Conservation (phyloP, 1,284 basidiomycete genomes). For the Microbotryum lychnidis-dioicae region DNA sequence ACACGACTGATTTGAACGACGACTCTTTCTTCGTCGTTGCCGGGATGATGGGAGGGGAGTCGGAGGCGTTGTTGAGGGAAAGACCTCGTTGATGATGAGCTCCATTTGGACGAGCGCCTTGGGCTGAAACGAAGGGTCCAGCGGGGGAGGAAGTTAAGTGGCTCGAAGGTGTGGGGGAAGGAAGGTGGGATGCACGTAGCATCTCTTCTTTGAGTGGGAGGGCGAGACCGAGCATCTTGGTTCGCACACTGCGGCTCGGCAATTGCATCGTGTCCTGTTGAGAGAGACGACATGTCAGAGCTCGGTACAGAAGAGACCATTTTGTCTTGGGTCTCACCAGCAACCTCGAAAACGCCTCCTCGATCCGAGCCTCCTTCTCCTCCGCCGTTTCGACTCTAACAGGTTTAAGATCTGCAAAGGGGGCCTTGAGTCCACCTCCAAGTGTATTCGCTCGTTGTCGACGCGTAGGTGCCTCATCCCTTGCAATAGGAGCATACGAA, state of each 20-base stretch:
- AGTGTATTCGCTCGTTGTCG: slow-evolving; percentile 13
- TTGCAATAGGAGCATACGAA: neutral
- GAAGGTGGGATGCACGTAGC: slow-evolving; percentile 11
- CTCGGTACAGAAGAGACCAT: too few species aligned
- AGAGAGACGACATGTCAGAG: neutral
- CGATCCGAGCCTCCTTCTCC: slow-evolving; percentile 11
- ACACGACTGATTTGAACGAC: slow-evolving; percentile 16
- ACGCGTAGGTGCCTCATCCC: neutral
- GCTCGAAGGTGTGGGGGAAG: neutral
- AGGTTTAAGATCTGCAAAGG: neutral
- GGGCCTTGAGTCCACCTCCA: slow-evolving; percentile 7
- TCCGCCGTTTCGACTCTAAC: slow-evolving; percentile 5
- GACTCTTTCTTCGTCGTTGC: slow-evolving; percentile 7
- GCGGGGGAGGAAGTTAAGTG: neutral
- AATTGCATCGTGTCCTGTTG: slow-evolving; percentile 28
- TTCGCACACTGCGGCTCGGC: slow-evolving; percentile 16
- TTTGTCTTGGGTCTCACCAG: slow-evolving; percentile 6
- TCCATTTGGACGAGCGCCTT: slow-evolving; percentile 1
- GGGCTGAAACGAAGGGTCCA: neutral
- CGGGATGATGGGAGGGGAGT: neutral
- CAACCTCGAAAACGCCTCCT: slow-evolving; percentile 19
- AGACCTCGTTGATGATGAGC: slow-evolving; percentile 11
- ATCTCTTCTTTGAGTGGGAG: slow-evolving; percentile 26
- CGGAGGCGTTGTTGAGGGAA: slow-evolving; percentile 12
- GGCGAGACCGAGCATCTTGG: slow-evolving; percentile 24